Conservation (phyloP, 75 land plant species). For the Cunninghamia lanceolata region DNA sequence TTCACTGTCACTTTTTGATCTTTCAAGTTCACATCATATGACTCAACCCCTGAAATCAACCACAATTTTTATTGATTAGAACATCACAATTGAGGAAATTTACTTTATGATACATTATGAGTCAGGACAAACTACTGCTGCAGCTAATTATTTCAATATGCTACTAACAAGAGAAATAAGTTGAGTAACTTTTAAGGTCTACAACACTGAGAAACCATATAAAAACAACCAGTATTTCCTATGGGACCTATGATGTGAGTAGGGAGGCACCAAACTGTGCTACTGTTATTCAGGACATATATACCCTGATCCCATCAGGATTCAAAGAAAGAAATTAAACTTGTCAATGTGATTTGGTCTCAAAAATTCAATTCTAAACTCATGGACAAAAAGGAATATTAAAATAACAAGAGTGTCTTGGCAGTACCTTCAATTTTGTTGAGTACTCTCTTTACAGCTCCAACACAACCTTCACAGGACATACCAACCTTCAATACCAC, state of each 20-base stretch:
- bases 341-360: neutral
- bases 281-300: too few species aligned
- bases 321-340: neutral
- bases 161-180: neutral
- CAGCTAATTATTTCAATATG: neutral
- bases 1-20: conserved; percentile 81
- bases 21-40: too few species aligned
- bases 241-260: too few species aligned
- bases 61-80: neutral
- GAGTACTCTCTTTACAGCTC: conserved; percentile 40
- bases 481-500: conserved; percentile 84
- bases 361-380: neutral
- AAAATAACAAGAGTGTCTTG: too few species aligned
- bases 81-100: neutral
- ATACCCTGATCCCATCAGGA: too few species aligned
- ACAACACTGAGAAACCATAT: too few species aligned
- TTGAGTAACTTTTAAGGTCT: too few species aligned
- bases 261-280: too few species aligned
- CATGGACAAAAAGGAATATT: neutral
- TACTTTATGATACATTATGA: too few species aligned
- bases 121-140: neutral
- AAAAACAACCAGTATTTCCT: too few species aligned
- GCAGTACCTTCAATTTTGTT: conserved; percentile 78
- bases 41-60: conserved; percentile 43
- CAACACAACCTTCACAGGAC: conserved; percentile 86